Evolutionary conservation across 163 green algal species (phyloP).

Genomic region (Chlamydomonas reinhardtii): DNA sequence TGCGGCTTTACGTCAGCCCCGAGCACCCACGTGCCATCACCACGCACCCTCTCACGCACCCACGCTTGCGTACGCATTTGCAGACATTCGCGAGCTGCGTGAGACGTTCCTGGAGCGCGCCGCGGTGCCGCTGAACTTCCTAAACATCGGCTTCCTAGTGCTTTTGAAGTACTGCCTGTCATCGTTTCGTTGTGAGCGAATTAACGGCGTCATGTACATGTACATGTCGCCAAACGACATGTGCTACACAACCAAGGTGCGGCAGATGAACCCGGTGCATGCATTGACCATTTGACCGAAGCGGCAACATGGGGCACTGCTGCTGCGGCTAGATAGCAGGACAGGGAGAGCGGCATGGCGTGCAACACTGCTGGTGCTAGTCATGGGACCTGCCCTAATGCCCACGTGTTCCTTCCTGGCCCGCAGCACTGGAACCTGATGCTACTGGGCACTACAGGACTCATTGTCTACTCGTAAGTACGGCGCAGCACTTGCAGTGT

Average conservation of each 20-base stretch:
- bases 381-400: no score
- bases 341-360: no score
- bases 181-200: conserved; percentile 3
- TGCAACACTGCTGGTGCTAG: no score
- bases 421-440: conserved; percentile 54
- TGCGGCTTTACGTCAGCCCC: no score
- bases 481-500: background rate
- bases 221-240: conserved; percentile 35
- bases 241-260: conserved; percentile 51
- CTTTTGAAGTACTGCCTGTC: conserved; percentile 47
- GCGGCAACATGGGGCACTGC: no score
- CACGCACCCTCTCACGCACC: no score
- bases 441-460: conserved; percentile 34
- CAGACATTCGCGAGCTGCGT: background rate
- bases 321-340: no score
- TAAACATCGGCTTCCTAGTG: conserved; percentile 52
- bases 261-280: no score
- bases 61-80: no score
- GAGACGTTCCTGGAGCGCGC: background rate
- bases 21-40: no score
- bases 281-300: no score
- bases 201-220: conserved; percentile 3
- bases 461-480: conserved; percentile 40
- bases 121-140: conserved; percentile 40
- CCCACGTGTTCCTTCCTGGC: no score